Conservation (phyloP, 208 protist species). For the Acanthamoeba royreba region DNA sequence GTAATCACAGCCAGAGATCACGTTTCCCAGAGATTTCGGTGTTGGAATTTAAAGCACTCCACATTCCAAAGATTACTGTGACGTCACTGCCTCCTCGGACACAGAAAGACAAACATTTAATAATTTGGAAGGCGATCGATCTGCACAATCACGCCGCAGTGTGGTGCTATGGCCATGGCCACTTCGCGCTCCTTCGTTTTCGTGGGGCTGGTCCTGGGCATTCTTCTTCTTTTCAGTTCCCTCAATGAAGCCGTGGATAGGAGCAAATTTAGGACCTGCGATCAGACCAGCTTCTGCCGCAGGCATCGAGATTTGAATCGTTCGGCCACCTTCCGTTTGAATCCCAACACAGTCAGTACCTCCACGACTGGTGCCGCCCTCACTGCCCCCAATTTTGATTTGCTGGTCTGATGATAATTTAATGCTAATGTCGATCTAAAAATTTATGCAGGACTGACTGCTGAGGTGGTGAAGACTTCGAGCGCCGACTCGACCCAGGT, state of each 20-base stretch:
- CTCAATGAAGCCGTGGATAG: conserved; percentile 70
- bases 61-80: too few species aligned
- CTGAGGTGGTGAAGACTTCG: neutral
- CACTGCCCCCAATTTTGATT: too few species aligned
- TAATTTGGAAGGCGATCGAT: too few species aligned
- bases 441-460: neutral
- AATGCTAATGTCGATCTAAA: too few species aligned
- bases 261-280: conserved; percentile 78
- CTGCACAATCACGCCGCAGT: too few species aligned
- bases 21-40: too few species aligned
- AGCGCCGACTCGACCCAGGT: neutral
- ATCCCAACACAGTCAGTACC: neutral
- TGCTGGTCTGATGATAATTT: too few species aligned
- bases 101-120: too few species aligned
- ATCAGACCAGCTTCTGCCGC: conserved; percentile 76
- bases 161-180: too few species aligned
- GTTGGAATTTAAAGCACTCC: too few species aligned
- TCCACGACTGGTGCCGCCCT: neutral
- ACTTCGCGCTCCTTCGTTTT: neutral
- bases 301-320: neutral
- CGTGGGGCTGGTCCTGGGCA: neutral
- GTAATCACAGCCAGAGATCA: too few species aligned
- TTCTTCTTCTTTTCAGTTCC: neutral
- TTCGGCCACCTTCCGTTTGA: neutral
- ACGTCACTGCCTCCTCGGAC: too few species aligned